Evolutionary conservation across 805 yeast genomes (phyloP).

Genomic region (Kodamaea jinghongensis): DNA sequence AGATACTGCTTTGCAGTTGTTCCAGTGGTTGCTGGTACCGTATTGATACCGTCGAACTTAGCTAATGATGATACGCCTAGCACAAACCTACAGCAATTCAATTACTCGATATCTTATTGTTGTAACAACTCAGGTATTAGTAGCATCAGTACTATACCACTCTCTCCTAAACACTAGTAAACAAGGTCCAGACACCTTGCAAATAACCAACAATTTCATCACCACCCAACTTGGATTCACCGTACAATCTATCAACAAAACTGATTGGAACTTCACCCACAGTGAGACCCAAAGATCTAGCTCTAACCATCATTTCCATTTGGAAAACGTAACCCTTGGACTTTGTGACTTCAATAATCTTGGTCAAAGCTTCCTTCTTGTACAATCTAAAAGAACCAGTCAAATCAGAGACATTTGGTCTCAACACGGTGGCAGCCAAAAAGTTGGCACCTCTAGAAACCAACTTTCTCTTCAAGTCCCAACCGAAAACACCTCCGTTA

Average conservation of each 20-base stretch:
- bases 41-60: no score
- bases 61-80: no score
- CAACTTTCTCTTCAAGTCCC: slow-evolving; percentile 78
- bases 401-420: slow-evolving; percentile 71
- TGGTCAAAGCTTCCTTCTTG: slow-evolving; percentile 64
- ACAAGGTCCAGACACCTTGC: slow-evolving; percentile 73
- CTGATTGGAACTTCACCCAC: slow-evolving; percentile 79
- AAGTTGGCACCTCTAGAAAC: slow-evolving; percentile 80
- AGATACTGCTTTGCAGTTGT: no score
- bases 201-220: slow-evolving; percentile 76
- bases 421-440: slow-evolving; percentile 65
- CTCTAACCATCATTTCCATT: slow-evolving; percentile 87
- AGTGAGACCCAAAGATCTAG: slow-evolving; percentile 66
- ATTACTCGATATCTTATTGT: no score
- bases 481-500: slow-evolving; percentile 78
- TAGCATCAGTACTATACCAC: no score
- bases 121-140: no score
- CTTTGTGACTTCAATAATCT: slow-evolving; percentile 63
- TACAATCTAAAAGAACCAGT: slow-evolving; percentile 77
- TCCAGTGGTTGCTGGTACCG: no score
- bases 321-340: slow-evolving; percentile 83
- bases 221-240: slow-evolving; percentile 77
- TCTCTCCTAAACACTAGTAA: slow-evolving; percentile 60
- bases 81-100: no score
- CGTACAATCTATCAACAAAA: slow-evolving; percentile 76